These are phyloP conservation scores for Saccharomycopsis oosterbeekiorum DNA, from an alignment of 805 yeast genomes.

Conservation along the genomic window DNA sequence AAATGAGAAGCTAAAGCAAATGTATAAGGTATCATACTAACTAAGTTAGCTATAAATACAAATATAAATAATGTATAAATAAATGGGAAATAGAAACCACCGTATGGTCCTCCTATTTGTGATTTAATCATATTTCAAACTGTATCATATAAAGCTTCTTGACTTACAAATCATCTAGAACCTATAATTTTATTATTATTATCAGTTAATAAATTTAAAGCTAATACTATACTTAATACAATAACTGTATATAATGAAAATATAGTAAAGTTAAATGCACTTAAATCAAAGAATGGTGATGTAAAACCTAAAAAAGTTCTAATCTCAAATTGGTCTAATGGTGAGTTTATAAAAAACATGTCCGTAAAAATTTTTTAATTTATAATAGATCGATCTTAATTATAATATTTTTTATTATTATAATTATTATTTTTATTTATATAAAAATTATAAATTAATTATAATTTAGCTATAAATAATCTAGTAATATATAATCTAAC, in stretches of 20 bases:
- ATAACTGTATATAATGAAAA: slow-evolving; percentile 20
- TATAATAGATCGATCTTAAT: background rate
- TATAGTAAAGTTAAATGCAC: slow-evolving; percentile 20
- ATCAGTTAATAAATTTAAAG: slow-evolving; percentile 19
- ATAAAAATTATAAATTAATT: slow-evolving; percentile 2
- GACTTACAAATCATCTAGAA: slow-evolving; percentile 20
- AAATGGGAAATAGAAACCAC: slow-evolving; percentile 20
- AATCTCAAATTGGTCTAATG: slow-evolving; percentile 22
- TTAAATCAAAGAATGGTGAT: slow-evolving; percentile 20
- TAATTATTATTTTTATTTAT: background rate
- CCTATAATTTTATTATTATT: slow-evolving; percentile 20
- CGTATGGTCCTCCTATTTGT: slow-evolving; percentile 20
- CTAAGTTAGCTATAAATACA: slow-evolving; percentile 21
- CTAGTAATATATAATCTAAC: slow-evolving; percentile 15
- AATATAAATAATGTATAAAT: slow-evolving; percentile 21
- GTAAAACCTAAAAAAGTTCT: slow-evolving; percentile 19
- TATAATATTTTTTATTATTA: background rate
- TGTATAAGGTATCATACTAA: slow-evolving; percentile 22
- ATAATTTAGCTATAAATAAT: slow-evolving; percentile 14
- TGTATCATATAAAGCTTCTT: slow-evolving; percentile 22
- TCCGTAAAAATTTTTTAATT: slow-evolving; percentile 9
- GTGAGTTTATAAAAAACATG: slow-evolving; percentile 16
- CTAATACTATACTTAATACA: slow-evolving; percentile 19
- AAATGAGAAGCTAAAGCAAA: slow-evolving; percentile 22
- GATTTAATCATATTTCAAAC: slow-evolving; percentile 20